Evolutionary conservation across 208 protist species (phyloP).

Genomic region (Crithidia bombi): DNA sequence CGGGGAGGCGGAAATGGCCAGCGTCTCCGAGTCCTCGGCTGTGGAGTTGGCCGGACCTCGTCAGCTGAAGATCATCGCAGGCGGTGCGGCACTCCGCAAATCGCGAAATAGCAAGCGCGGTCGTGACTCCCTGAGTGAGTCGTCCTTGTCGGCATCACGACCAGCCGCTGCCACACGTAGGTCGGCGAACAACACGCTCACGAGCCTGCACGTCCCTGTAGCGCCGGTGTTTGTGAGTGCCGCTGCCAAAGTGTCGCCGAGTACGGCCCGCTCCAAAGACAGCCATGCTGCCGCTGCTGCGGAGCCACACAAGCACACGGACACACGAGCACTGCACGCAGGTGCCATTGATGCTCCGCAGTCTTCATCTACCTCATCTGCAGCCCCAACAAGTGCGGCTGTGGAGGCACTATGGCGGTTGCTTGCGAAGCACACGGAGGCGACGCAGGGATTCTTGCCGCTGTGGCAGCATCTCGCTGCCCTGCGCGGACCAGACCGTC

Average conservation of each 20-base stretch:
- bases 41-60: constrained; percentile 13
- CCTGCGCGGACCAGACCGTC: constrained; percentile 16
- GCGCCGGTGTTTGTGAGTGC: constrained; percentile 20
- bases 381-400: not conserved
- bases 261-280: not conserved
- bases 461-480: constrained; percentile 30
- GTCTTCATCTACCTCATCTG: not conserved
- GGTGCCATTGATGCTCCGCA: not conserved
- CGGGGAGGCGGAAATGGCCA: constrained; percentile 1
- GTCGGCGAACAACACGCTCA: not conserved
- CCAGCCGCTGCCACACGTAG: not conserved
- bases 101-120: constrained; percentile 3
- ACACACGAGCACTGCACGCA: not conserved
- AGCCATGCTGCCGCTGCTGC: not conserved
- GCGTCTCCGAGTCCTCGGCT: not conserved
- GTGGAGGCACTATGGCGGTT: constrained; percentile 17
- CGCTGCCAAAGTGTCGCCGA: not conserved
- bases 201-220: constrained; percentile 16
- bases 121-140: constrained; percentile 3
- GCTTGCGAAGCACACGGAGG: constrained; percentile 25
- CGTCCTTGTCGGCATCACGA: not conserved
- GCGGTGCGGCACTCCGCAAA: constrained; percentile 25
- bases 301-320: not conserved
- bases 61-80: constrained; percentile 20
- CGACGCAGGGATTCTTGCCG: constrained; percentile 21